Evolutionary conservation across 768 basidiomycete genomes (phyloP).

Genomic region (Rhizopogon vinicolor): DNA sequence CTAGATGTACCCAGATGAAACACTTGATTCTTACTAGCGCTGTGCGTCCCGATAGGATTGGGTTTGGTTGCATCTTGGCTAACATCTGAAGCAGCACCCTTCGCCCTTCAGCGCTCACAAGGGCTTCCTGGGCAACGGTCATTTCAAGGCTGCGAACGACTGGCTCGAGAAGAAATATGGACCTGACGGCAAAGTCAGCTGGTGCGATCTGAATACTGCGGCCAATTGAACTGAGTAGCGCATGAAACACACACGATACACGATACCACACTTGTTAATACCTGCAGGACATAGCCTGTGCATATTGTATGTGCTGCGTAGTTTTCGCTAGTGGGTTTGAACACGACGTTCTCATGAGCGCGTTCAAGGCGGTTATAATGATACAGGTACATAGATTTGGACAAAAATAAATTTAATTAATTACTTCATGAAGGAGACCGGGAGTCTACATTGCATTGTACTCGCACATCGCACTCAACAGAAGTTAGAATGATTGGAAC

Average conservation of each 20-base stretch:
- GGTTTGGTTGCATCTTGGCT: slow-evolving; percentile 16
- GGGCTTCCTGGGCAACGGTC: slow-evolving; percentile 86
- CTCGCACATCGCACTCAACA: too few species aligned
- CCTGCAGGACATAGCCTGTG: slow-evolving; percentile 15
- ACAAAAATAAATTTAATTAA: too few species aligned
- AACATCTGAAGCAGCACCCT: slow-evolving; percentile 59
- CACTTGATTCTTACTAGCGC: slow-evolving; percentile 77
- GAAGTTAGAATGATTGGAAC: too few species aligned
- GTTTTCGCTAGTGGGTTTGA: background rate
- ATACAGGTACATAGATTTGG: too few species aligned
- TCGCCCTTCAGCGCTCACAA: slow-evolving; percentile 73
- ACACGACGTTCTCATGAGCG: background rate
- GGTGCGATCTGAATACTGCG: slow-evolving; percentile 47
- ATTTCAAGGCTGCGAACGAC: slow-evolving; percentile 82
- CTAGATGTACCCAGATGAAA: slow-evolving; percentile 46
- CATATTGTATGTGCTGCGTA: slow-evolving; percentile 5
- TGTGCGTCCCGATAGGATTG: slow-evolving; percentile 38
- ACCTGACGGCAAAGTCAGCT: slow-evolving; percentile 62
- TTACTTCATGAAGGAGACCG: too few species aligned
- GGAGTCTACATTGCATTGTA: too few species aligned
- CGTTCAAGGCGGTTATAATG: too few species aligned
- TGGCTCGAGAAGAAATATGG: slow-evolving; percentile 86
- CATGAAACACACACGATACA: slow-evolving; percentile 3
- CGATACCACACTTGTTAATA: slow-evolving; percentile 22
- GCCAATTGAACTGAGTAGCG: slow-evolving; percentile 5